A percentile compares a stretch with the other conserved stretches of the same genome.
These are phyloP conservation scores for Proliferodiscus dingleyae DNA, from an alignment of 2,329 filamentous ascomycete genomes.

Conservation along the genomic window DNA sequence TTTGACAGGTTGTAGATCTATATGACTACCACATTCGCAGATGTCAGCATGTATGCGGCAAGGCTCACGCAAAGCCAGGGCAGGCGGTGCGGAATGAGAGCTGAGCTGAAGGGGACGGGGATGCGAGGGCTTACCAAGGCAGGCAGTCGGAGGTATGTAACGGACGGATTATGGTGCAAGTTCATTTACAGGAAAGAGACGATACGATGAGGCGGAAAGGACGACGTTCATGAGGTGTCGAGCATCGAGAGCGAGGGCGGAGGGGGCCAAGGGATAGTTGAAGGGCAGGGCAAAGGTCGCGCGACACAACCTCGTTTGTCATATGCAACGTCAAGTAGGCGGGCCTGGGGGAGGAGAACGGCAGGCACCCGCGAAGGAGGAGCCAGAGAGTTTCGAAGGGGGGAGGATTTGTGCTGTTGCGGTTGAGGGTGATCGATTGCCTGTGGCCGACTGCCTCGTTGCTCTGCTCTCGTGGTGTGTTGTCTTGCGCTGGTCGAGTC, in stretches of 20 bases:
- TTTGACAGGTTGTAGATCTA: constrained; percentile 31
- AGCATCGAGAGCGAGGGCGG: constrained; percentile 29
- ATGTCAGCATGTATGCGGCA: constrained; percentile 31
- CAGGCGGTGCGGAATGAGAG: constrained; percentile 18
- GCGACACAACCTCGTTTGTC: constrained; percentile 34
- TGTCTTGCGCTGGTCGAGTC: constrained; percentile 13
- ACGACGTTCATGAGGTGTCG: constrained; percentile 23
- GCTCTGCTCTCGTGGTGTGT: constrained; percentile 17
- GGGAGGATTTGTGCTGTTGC: neutral
- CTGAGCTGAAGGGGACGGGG: constrained; percentile 19
- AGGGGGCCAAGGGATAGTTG: constrained; percentile 22
- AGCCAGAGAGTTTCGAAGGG: constrained; percentile 14
- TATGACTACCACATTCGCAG: constrained; percentile 29
- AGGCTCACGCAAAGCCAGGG: constrained; percentile 25
- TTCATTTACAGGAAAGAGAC: constrained; percentile 32
- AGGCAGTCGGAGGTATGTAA: constrained; percentile 29
- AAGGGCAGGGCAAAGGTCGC: constrained; percentile 30
- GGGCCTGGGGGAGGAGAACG: constrained; percentile 20
- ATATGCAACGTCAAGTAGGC: constrained; percentile 30
- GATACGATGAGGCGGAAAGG: constrained; percentile 12
- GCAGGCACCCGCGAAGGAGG: constrained; percentile 27
- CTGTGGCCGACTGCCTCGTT: too few species aligned
- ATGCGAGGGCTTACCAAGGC: constrained; percentile 26
- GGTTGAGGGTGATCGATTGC: constrained; percentile 18
- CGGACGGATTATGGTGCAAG: constrained; percentile 25